Conservation (phyloP, 164 flowering plant species). For the Aristolochia contorta region DNA sequence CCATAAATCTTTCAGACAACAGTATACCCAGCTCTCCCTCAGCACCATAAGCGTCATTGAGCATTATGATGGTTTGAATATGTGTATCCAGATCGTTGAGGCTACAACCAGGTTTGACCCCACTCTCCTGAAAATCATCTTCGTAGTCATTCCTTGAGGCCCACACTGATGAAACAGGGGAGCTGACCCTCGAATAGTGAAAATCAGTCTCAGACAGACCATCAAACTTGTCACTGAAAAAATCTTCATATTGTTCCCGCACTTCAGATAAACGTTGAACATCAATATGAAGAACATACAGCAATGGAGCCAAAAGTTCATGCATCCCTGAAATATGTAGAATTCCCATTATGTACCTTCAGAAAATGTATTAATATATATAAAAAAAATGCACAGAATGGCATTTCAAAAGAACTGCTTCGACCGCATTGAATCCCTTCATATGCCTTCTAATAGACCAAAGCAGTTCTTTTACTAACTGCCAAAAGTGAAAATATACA, state of each 20-base stretch:
- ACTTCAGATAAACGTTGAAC: slow-evolving; percentile 61
- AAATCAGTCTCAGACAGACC: slow-evolving; percentile 54
- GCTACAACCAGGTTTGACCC: slow-evolving; percentile 21
- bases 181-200: slow-evolving; percentile 22
- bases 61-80: slow-evolving; percentile 46
- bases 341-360: background rate
- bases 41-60: slow-evolving; percentile 93
- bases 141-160: slow-evolving; percentile 16
- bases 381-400: too few relatives aligned
- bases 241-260: slow-evolving; percentile 60
- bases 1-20: slow-evolving; percentile 83
- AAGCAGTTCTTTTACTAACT: too few relatives aligned
- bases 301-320: slow-evolving; percentile 87
- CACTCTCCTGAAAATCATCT: slow-evolving; percentile 25
- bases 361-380: too few relatives aligned
- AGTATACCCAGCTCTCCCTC: slow-evolving; percentile 94
- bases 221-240: slow-evolving; percentile 82
- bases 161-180: slow-evolving; percentile 20
- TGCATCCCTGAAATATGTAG: slow-evolving; percentile 67
- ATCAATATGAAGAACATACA: slow-evolving; percentile 89
- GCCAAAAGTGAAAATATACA: too few relatives aligned
- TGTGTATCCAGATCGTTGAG: slow-evolving; percentile 65
- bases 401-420: too few relatives aligned
- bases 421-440: too few relatives aligned
- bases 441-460: too few relatives aligned